A percentile compares a stretch with the other conserved stretches of the same genome.
Evolutionary conservation across 2,329 filamentous ascomycete species (phyloP).

Genomic region (Ophioceras dolichostomum): DNA sequence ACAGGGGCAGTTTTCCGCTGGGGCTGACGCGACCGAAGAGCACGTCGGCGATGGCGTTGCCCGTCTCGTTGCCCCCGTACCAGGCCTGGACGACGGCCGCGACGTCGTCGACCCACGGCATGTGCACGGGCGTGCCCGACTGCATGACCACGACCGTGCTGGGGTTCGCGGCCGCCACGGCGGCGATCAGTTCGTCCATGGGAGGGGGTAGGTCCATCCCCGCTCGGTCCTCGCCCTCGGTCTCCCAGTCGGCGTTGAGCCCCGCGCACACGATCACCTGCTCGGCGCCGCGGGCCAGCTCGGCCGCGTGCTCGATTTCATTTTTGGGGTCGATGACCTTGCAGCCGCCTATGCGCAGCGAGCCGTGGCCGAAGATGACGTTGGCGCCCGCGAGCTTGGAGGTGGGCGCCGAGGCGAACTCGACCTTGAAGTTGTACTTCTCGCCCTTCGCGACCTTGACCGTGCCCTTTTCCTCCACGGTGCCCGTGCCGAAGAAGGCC

Average conservation of each 20-base stretch:
- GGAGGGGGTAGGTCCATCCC: conserved; percentile 66
- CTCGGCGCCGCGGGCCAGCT: conserved; percentile 56
- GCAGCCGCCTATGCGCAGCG: conserved; percentile 49
- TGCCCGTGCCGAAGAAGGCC: conserved; percentile 46
- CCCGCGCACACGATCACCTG: conserved; percentile 71
- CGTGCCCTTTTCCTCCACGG: conserved; percentile 43
- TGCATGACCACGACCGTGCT: conserved; percentile 65
- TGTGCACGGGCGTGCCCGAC: conserved; percentile 61
- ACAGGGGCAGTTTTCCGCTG: conserved; percentile 52
- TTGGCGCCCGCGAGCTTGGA: conserved; percentile 24
- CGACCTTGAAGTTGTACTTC: conserved; percentile 38
- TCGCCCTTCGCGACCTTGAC: conserved; percentile 39
- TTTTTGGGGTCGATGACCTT: conserved; percentile 43
- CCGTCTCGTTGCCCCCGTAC: conserved; percentile 73
- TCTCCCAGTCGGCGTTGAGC: conserved; percentile 72
- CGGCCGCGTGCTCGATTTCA: conserved; percentile 54
- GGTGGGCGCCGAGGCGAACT: conserved; percentile 39
- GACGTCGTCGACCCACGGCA: conserved; percentile 53
- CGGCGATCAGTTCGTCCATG: conserved; percentile 56
- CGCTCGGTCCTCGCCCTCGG: conserved; percentile 65
- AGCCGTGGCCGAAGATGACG: conserved; percentile 39
- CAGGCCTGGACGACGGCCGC: conserved; percentile 60
- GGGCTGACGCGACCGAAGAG: conserved; percentile 66
- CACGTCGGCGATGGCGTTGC: conserved; percentile 68
- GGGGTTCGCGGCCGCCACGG: conserved; percentile 53